Conservation (phyloP, 2,329 filamentous ascomycete genomes). For the Teratosphaeria epicoccoides region DNA sequence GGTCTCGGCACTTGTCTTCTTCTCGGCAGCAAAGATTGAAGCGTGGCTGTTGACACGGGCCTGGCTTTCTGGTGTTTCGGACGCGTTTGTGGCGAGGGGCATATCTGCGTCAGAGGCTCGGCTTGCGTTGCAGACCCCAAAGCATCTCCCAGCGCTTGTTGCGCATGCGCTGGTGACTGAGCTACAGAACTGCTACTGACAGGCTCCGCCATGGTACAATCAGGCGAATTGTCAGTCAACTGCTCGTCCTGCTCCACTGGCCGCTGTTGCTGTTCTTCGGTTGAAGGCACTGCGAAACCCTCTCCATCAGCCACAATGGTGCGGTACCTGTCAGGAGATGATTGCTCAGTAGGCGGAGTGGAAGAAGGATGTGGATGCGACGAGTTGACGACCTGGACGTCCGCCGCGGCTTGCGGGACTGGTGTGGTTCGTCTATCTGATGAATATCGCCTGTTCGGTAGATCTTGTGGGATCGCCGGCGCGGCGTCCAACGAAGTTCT, state of each 20-base stretch:
- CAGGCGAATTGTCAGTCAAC: constrained; percentile 21
- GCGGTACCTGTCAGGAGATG: constrained; percentile 17
- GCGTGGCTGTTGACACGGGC: constrained; percentile 32
- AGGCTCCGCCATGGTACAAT: constrained; percentile 35
- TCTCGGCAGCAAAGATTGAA: constrained; percentile 37
- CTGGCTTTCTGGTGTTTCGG: constrained; percentile 18
- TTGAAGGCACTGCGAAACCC: constrained; percentile 19
- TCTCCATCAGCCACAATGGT: constrained; percentile 16
- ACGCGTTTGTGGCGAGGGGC: constrained; percentile 7
- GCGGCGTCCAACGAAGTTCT: constrained; percentile 5
- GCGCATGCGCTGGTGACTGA: not conserved
- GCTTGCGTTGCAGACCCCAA: constrained; percentile 4
- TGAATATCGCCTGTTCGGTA: constrained; percentile 6
- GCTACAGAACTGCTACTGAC: constrained; percentile 31
- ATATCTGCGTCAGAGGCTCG: constrained; percentile 11
- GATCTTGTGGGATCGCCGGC: not conserved
- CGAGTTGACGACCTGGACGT: constrained; percentile 23
- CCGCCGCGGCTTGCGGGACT: constrained; percentile 12
- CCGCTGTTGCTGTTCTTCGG: constrained; percentile 17
- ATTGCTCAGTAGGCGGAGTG: constrained; percentile 18
- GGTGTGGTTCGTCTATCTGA: constrained; percentile 13
- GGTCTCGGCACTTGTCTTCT: constrained; percentile 21
- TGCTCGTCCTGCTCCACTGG: constrained; percentile 13
- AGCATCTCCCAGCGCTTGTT: not conserved
- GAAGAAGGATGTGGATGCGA: constrained; percentile 22